These are phyloP conservation scores for Fraxinus anomala DNA, from an alignment of 257 asterid genomes.

Conservation along the genomic window DNA sequence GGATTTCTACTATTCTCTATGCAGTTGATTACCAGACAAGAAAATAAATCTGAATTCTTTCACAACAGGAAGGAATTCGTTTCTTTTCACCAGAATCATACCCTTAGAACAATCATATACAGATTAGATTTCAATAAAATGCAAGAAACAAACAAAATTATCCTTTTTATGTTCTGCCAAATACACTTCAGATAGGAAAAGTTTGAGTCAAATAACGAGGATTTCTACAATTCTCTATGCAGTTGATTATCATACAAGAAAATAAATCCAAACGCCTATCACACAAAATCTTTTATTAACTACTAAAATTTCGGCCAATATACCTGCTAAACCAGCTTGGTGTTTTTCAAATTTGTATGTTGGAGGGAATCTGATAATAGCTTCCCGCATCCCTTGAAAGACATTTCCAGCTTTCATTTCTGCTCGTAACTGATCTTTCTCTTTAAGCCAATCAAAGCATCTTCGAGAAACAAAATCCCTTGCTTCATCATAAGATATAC, in stretches of 20 bases:
- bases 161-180: not conserved
- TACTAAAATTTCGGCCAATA: conserved; percentile 8
- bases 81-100: conserved; percentile 99
- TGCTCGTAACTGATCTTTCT: conserved; percentile 82
- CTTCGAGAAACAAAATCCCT: conserved; percentile 95
- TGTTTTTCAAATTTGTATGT: conserved; percentile 91
- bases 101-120: conserved; percentile 47
- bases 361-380: conserved; percentile 86
- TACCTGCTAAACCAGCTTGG: conserved; percentile 96
- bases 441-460: conserved; percentile 95
- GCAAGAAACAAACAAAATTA: not conserved
- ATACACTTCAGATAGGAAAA: not conserved
- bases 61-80: conserved; percentile 99
- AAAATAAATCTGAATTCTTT: conserved; percentile 44
- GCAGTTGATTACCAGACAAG: not conserved
- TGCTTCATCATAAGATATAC: conserved; percentile 92
- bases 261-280: not conserved
- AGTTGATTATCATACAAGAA: not conserved
- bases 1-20: conserved; percentile 1
- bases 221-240: conserved; percentile 6
- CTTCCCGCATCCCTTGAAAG: conserved; percentile 99
- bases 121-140: conserved; percentile 25
- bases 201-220: not conserved
- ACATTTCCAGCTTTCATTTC: conserved; percentile 95
- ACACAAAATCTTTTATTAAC: conserved; percentile 10